Conservation (phyloP, 192 early-diverging fungal genomes). For the Polychytrium aggregatum region DNA sequence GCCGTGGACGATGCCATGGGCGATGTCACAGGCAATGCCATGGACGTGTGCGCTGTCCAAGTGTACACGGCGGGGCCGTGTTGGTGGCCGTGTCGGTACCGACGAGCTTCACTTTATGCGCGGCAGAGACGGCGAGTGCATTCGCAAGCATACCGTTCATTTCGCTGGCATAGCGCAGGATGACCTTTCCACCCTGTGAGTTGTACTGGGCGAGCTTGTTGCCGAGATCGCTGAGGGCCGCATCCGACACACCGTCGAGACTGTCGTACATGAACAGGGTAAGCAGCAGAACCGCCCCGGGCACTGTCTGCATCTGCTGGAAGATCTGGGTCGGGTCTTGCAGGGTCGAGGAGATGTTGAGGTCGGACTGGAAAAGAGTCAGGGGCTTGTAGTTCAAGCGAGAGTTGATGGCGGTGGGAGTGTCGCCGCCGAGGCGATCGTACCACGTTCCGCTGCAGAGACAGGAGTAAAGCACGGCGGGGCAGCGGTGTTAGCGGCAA, state of each 20-base stretch:
- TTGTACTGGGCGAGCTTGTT: neutral
- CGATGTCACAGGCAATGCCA: too few species aligned
- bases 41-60: too few species aligned
- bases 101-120: too few species aligned
- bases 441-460: conserved; percentile 12
- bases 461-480: neutral
- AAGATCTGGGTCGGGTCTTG: conserved; percentile 7
- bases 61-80: too few species aligned
- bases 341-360: conserved; percentile 17
- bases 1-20: too few species aligned
- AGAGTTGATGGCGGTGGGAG: conserved; percentile 5
- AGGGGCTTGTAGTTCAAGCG: conserved; percentile 12
- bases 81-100: too few species aligned
- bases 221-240: conserved; percentile 1
- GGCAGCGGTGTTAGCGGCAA: neutral
- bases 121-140: too few species aligned
- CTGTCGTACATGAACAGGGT: conserved; percentile 28
- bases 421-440: conserved; percentile 10
- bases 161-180: conserved; percentile 27
- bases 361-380: conserved; percentile 15
- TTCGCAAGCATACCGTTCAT: conserved; percentile 21
- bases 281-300: conserved; percentile 23
- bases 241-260: conserved; percentile 15
- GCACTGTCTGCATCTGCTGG: conserved; percentile 15
- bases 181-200: conserved; percentile 7